These are phyloP conservation scores for Triangularia setosa DNA, from an alignment of 2,329 filamentous ascomycete species.

Conservation along the genomic window DNA sequence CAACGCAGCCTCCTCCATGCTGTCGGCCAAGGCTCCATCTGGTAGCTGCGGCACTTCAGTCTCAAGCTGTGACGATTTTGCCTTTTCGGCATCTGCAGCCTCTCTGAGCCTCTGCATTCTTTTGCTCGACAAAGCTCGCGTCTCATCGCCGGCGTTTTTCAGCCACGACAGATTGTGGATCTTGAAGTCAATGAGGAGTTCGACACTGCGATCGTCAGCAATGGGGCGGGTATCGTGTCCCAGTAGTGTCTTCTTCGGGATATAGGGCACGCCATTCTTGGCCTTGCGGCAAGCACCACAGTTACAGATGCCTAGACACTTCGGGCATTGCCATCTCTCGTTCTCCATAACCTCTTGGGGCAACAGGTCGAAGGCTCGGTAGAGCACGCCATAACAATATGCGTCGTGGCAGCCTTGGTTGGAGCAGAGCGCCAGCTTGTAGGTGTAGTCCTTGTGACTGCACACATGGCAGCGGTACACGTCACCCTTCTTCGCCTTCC, in stretches of 20 bases:
- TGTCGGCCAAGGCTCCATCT: constrained; percentile 25
- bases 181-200: constrained; percentile 85
- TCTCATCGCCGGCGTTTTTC: constrained; percentile 54
- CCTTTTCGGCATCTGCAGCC: constrained; percentile 55
- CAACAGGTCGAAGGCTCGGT: constrained; percentile 85
- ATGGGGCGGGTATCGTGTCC: constrained; percentile 89
- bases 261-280: constrained; percentile 74
- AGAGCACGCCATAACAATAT: constrained; percentile 93
- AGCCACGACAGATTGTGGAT: constrained; percentile 86
- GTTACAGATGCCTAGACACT: constrained; percentile 81
- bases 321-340: constrained; percentile 82
- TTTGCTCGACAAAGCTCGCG: constrained; percentile 53
- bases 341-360: constrained; percentile 78
- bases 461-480: constrained; percentile 75
- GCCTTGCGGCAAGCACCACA: constrained; percentile 71
- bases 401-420: constrained; percentile 63
- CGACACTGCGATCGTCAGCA: constrained; percentile 85
- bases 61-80: constrained; percentile 37
- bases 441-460: constrained; percentile 71
- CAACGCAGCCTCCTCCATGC: constrained; percentile 29
- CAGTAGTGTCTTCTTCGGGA: constrained; percentile 80
- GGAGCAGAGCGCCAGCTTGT: constrained; percentile 80
- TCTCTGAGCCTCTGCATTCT: constrained; percentile 55
- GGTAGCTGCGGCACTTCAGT: constrained; percentile 22
- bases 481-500: constrained; percentile 52